Evolutionary conservation across 129 eudicot species (phyloP), one percentile per base, ranked within the genome.

Genomic region (Ambrosia trifida): DNA sequence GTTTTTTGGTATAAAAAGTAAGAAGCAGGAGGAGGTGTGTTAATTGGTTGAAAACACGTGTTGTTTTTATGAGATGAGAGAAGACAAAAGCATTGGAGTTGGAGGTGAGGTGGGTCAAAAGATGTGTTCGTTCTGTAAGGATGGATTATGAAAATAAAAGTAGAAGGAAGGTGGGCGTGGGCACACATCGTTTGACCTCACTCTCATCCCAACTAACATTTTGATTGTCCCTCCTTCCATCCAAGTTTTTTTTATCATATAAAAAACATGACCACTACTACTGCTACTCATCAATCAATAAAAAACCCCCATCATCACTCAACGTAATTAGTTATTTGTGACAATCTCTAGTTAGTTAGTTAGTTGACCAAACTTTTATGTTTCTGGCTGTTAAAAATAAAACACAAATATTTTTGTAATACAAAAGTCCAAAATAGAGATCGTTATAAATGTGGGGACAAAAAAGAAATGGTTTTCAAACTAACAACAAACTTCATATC

Each of bases 181-280:
- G 74, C 64, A 36, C 74, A 69, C 74, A 69, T 35, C 7, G 16
- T 69, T 69, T 52, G 74, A 69, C 64, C 74, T 36, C 36, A 69
- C 44, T 31, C 18, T 11, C n/a, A 3, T 69, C 49, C 64, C 52
- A 69, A 69, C 74, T 69, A 69, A 69, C 74, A 51, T 51, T 32
- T 69, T 51, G 63, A 16, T 51, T 16, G 43, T 36, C 36, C 62
- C 2, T 40, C 44, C 7, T 7, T 40, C n/a, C 11, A 12, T 5
- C 28, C 28, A 24, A 24, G 28, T 24, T 24, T 16, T 32, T 14
- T 49, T 14, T 32, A 68, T 17, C 49, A 69, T 50, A 33, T 69
- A 36, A 2, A 50, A 35, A 33, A 35, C 63, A 33, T 17, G 47
- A n/a, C 18, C 46, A 16, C 35, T 32, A 32, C n/a, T n/a, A n/a